A percentile compares a stretch with the other conserved stretches of the same genome.
Evolutionary conservation across 176 grass and related monocot genomes (phyloP).

Genomic region (Zoysia japonica): DNA sequence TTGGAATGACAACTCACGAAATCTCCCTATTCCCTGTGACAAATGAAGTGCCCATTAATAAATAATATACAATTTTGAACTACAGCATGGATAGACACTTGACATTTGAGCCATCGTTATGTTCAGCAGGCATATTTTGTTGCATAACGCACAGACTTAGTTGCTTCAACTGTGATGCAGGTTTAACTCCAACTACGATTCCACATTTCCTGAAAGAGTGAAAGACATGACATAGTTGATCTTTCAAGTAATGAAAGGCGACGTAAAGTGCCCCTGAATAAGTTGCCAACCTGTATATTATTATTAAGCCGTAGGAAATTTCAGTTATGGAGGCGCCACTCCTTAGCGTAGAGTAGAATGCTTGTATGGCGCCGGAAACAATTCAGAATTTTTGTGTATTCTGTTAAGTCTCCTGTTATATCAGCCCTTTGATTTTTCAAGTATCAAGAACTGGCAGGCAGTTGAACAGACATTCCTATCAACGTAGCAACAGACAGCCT

Average conservation of each 20-base stretch:
- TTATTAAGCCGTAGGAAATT: constrained; percentile 36
- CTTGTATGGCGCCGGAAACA: constrained; percentile 27
- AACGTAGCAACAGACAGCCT: background rate
- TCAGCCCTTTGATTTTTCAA: constrained; percentile 2
- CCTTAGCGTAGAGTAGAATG: constrained; percentile 32
- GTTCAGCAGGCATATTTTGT: constrained; percentile 20
- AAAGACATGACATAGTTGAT: background rate
- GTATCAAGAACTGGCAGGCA: background rate
- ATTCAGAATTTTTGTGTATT: constrained; percentile 31
- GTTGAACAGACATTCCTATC: background rate
- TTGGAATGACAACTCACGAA: background rate
- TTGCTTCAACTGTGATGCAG: constrained; percentile 32
- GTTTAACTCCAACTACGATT: background rate
- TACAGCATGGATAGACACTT: background rate
- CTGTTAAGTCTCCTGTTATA: background rate
- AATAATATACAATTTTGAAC: background rate
- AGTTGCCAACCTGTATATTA: constrained; percentile 47
- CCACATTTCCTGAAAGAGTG: background rate
- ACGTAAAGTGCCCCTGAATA: constrained; percentile 9
- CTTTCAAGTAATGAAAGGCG: constrained; percentile 16
- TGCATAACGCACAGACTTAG: background rate
- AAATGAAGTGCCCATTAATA: background rate
- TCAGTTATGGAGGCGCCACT: background rate
- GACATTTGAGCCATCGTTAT: background rate
- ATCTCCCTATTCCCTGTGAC: background rate